These are phyloP conservation scores for Oenanthe sinensis DNA, from an alignment of 129 eudicot genomes.

Conservation along the genomic window DNA sequence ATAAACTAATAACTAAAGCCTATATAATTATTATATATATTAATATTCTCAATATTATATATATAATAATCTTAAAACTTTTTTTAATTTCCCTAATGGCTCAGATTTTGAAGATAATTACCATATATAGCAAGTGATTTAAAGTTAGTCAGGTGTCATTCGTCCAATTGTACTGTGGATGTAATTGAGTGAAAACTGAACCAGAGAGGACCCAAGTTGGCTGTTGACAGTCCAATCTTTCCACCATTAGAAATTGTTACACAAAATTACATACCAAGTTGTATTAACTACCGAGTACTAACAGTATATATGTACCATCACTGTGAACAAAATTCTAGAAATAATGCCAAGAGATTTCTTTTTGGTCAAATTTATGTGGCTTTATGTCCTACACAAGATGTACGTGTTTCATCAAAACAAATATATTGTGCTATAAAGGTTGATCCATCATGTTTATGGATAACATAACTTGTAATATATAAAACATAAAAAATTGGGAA, in stretches of 20 bases:
- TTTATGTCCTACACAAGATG: background rate
- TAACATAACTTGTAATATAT: background rate
- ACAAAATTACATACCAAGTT: background rate
- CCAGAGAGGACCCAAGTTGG: background rate
- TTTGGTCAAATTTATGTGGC: background rate
- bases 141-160: background rate
- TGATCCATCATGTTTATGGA: background rate
- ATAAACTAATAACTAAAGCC: too few species aligned
- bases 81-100: too few species aligned
- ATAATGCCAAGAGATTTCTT: background rate
- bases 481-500: background rate
- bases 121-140: background rate
- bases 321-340: background rate
- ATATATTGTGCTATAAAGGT: background rate
- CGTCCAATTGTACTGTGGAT: background rate
- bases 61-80: too few species aligned
- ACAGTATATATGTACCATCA: background rate
- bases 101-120: background rate
- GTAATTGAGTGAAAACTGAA: background rate
- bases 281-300: background rate
- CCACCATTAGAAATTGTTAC: background rate
- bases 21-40: too few species aligned
- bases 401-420: background rate
- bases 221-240: background rate
- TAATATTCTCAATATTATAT: too few species aligned